Evolutionary conservation across 768 basidiomycete species (phyloP).

Genomic region (Rubroboletus satanas): DNA sequence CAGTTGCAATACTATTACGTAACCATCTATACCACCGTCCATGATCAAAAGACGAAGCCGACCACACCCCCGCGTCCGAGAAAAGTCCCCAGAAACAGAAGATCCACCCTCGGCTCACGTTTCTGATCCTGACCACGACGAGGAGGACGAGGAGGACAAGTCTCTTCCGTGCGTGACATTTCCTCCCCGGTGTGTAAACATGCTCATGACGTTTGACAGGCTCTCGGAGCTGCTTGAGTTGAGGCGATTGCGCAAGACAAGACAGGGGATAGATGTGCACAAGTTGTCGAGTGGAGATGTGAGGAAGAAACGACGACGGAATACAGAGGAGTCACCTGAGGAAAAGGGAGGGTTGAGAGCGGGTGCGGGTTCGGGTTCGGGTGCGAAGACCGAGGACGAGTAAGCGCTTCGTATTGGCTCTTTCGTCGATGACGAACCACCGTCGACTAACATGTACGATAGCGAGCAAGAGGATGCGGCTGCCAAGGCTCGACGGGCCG

Average conservation of each 20-base stretch:
- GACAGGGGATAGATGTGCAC: slow-evolving; percentile 81
- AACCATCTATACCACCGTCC: slow-evolving; percentile 1
- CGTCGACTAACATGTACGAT: not conserved
- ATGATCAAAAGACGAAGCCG: slow-evolving; percentile 77
- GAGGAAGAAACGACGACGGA: slow-evolving; percentile 64
- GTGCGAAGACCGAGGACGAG: slow-evolving; percentile 45
- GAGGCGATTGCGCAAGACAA: slow-evolving; percentile 64
- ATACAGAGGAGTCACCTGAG: slow-evolving; percentile 40
- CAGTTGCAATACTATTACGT: slow-evolving; percentile 5
- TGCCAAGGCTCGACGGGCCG: slow-evolving; percentile 66
- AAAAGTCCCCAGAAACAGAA: slow-evolving; percentile 39
- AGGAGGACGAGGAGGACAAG: slow-evolving; percentile 34
- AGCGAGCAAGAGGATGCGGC: slow-evolving; percentile 66
- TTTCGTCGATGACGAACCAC: not conserved
- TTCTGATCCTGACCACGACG: slow-evolving; percentile 9
- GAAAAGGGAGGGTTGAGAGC: slow-evolving; percentile 55
- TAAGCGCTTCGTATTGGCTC: slow-evolving; percentile 27
- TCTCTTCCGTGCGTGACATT: slow-evolving; percentile 46
- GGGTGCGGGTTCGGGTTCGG: slow-evolving; percentile 23
- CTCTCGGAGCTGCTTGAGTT: slow-evolving; percentile 83
- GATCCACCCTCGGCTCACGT: not conserved
- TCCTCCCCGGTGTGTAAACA: not conserved
- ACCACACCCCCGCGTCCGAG: slow-evolving; percentile 56
- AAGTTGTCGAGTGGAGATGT: slow-evolving; percentile 83
- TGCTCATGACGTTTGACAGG: slow-evolving; percentile 34